Percentiles rank a stretch among this genome's conserved stretches.
Conservation (phyloP, 169 alveolate genomes). For the Amoebophrya sp. region DNA sequence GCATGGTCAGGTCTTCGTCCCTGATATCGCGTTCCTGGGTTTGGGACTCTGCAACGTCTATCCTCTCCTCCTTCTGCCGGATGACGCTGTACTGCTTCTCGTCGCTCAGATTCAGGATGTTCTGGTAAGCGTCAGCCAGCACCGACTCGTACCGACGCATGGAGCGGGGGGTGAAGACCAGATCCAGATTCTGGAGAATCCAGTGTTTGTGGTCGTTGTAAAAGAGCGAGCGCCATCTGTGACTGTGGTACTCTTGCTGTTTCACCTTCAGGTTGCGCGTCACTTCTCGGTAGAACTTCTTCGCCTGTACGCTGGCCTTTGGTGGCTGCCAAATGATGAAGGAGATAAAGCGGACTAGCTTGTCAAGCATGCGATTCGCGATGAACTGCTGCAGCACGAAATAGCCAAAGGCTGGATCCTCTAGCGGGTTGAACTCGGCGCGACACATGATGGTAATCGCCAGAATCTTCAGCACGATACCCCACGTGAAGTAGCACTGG, state of each 20-base stretch:
- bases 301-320: constrained; percentile 1
- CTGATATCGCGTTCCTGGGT: not conserved
- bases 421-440: constrained; percentile 24
- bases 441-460: constrained; percentile 7
- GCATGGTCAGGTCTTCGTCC: not conserved
- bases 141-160: not conserved
- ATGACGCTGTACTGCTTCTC: not conserved
- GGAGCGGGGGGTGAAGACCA: constrained; percentile 6
- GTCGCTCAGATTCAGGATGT: not conserved
- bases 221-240: not conserved
- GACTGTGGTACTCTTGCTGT: not conserved
- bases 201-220: not conserved
- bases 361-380: constrained; percentile 27
- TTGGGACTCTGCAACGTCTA: not conserved
- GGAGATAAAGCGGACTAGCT: constrained; percentile 1
- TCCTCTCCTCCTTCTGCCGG: not conserved
- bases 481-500: constrained; percentile 27
- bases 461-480: constrained; percentile 9
- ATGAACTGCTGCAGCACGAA: constrained; percentile 27
- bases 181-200: not conserved
- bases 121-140: not conserved
- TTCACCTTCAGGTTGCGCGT: constrained; percentile 9
- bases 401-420: constrained; percentile 32
- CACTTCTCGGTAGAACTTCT: constrained; percentile 15
- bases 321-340: constrained; percentile 16